Base-by-base conservation (phyloP, 2,329 filamentous ascomycete species). In the Colletotrichum neosansevieriae region DNA sequence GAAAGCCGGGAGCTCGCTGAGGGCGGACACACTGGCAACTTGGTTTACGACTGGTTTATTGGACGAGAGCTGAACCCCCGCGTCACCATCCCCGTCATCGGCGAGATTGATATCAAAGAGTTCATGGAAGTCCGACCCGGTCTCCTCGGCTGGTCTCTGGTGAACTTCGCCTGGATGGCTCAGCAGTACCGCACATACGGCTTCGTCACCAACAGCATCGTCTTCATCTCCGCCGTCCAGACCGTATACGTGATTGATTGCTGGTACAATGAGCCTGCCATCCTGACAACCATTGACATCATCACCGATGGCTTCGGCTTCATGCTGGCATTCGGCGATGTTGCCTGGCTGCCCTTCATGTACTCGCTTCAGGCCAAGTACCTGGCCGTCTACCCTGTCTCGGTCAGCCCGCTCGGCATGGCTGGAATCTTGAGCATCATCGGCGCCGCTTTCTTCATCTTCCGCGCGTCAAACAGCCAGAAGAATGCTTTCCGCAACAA, bases 401-500 rank as follows among this genome's bases (percentile, higher is more conserved):
- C 90, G n/a, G 89, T 98, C 6, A 94, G 94, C 1, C 82, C 88
- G 40, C 74, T 83, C 13, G 92, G 92, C 11, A 83, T 93, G 13
- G 80, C 86, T 1, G 85, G 84, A 10, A 90, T 96, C 57, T 79
- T 92, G 32, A 85, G 84, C 4, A 85, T 97, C 13, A 89, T 95
- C 61, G 83, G 84, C 0, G 76, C 87, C 2, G 94, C 94, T n/a
- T 97, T 95, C 81, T 91, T 88, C 78, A 94, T 97, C 78, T 98
- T 98, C 89, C 94, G 95, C 67, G 86, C 91, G n/a, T 89, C 93
- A 77, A 98, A 98, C 85, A 93, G 89, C 79, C 91, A 98, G 82
- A 98, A 98, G 89, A 97, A 98, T 81, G 87, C 88, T 24, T 98
- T 98, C 89, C 90, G 96, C 67, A 97, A 89, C 40, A 89, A 98